phyloP scores from a whole-genome alignment of 192 early-diverging fungal genomes.

The Kappamyces sp. region DNA sequence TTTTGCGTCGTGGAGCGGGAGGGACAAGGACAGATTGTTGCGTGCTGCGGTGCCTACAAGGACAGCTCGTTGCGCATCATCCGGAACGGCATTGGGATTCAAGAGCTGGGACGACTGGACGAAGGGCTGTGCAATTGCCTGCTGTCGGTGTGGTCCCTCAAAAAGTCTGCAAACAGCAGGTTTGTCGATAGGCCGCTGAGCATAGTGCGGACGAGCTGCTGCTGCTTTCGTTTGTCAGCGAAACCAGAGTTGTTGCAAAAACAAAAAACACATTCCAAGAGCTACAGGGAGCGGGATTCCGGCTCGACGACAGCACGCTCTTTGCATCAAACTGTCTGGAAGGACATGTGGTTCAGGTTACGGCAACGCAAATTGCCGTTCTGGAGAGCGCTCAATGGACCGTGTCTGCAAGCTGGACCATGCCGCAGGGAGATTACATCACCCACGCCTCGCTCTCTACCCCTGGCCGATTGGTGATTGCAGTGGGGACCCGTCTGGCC shows the following conservation, averaged over 20 bases:
- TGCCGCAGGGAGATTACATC: constrained; percentile 37
- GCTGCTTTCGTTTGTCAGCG: constrained; percentile 57
- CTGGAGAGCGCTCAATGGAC: constrained; percentile 24
- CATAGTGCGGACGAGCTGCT: constrained; percentile 42
- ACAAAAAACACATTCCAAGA: too few relatives aligned
- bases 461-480: constrained; percentile 51
- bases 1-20: constrained; percentile 62
- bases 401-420: constrained; percentile 45
- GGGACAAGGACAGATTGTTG: constrained; percentile 66
- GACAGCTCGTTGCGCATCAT: constrained; percentile 76
- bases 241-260: constrained; percentile 53
- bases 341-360: constrained; percentile 46
- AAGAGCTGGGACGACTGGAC: constrained; percentile 49
- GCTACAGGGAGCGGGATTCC: background rate
- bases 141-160: too few relatives aligned
- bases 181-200: background rate
- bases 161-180: too few relatives aligned
- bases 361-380: constrained; percentile 23
- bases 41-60: constrained; percentile 74
- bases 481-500: constrained; percentile 47
- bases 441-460: constrained; percentile 51
- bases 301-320: constrained; percentile 16
- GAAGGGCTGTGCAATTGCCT: too few relatives aligned
- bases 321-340: constrained; percentile 32
- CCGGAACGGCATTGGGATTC: constrained; percentile 83